phyloP scores from a whole-genome alignment of 2,329 filamentous ascomycete genomes.

The Ophiostoma sp. region DNA sequence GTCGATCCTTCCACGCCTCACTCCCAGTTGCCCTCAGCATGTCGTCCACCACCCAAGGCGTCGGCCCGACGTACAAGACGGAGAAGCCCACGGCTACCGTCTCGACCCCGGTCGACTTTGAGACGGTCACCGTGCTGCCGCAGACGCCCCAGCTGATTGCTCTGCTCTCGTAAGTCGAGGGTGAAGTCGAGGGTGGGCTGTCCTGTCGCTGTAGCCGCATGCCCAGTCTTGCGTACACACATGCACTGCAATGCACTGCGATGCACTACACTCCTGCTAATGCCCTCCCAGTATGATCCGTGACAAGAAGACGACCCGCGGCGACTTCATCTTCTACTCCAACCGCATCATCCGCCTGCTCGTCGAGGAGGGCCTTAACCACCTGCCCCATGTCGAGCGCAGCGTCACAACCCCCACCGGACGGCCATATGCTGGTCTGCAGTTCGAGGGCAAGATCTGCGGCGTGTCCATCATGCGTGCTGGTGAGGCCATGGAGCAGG shows the following conservation, averaged over 20 bases:
- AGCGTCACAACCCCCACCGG: slow-evolving; percentile 88
- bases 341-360: slow-evolving; percentile 95
- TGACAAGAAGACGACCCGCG: slow-evolving; percentile 80
- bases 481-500: slow-evolving; percentile 97
- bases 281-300: slow-evolving; percentile 72
- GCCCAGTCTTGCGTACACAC: no score
- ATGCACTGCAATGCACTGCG: no score
- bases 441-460: slow-evolving; percentile 97
- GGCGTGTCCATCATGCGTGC: slow-evolving; percentile 98
- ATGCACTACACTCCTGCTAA: neutral
- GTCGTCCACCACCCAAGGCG: slow-evolving; percentile 51
- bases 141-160: slow-evolving; percentile 97
- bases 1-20: neutral
- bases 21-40: slow-evolving; percentile 35
- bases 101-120: slow-evolving; percentile 71
- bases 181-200: slow-evolving; percentile 41
- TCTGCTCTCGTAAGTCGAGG: slow-evolving; percentile 70
- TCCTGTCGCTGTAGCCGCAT: neutral
- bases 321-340: slow-evolving; percentile 98
- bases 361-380: slow-evolving; percentile 95
- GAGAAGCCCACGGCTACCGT: slow-evolving; percentile 80
- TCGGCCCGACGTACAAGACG: slow-evolving; percentile 74
- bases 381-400: slow-evolving; percentile 85
- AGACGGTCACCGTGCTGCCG: slow-evolving; percentile 83
- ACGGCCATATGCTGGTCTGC: slow-evolving; percentile 79